Conservation (phyloP, 306 rosid genomes). For the Rosa chinensis region DNA sequence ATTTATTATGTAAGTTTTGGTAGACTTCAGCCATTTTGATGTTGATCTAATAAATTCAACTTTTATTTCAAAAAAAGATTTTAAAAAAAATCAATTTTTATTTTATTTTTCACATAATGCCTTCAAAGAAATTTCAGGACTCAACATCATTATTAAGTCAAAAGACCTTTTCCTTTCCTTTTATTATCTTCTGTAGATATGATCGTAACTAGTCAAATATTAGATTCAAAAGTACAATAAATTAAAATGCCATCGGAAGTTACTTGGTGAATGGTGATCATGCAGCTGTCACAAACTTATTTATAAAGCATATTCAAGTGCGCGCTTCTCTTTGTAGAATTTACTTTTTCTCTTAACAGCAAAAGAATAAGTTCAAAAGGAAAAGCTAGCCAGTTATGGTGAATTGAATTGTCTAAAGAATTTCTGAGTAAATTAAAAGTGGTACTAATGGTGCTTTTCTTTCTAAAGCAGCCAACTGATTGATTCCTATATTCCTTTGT, state of each 20-base stretch:
- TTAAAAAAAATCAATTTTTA: too few species aligned
- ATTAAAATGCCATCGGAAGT: background rate
- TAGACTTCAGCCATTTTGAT: too few species aligned
- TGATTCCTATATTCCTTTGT: constrained; percentile 60
- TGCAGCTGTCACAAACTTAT: constrained; percentile 19
- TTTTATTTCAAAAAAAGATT: too few species aligned
- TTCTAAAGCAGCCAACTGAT: constrained; percentile 39
- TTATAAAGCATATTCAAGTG: constrained; percentile 31
- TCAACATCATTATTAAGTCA: background rate
- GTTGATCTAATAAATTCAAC: too few species aligned
- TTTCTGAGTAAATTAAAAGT: constrained; percentile 35
- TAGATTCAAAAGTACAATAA: background rate
- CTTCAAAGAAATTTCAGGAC: background rate
- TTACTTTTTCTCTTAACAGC: constrained; percentile 25
- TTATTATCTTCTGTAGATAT: background rate
- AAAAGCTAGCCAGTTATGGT: constrained; percentile 26
- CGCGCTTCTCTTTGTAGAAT: constrained; percentile 21
- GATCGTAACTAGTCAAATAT: background rate
- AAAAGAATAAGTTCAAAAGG: constrained; percentile 57
- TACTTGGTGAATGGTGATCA: background rate
- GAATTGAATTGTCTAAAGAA: constrained; percentile 29
- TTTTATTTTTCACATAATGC: background rate
- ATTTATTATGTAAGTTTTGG: too few species aligned
- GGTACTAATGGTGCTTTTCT: constrained; percentile 38
- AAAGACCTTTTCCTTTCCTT: background rate